Evolutionary conservation across 2,329 filamentous ascomycete genomes (phyloP).

Genomic region (Colletotrichum sp.): DNA sequence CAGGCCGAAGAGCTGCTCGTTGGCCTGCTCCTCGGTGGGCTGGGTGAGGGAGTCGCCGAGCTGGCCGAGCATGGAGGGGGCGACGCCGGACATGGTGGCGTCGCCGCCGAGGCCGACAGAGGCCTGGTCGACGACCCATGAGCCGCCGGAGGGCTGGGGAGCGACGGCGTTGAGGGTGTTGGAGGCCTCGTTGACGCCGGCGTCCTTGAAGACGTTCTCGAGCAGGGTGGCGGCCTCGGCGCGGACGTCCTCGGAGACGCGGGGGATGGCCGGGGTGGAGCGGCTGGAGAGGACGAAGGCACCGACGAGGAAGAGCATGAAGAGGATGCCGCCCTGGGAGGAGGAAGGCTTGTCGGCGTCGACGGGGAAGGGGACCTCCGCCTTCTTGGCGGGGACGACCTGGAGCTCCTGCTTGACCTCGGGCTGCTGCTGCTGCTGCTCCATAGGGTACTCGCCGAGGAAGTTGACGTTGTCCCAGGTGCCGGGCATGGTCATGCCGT

Average conservation of each 20-base stretch:
- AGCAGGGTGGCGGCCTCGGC: slow-evolving; percentile 79
- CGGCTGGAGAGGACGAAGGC: slow-evolving; percentile 93
- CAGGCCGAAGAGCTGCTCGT: slow-evolving; percentile 86
- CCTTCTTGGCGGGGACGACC: slow-evolving; percentile 59
- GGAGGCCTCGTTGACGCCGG: slow-evolving; percentile 61
- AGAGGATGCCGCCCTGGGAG: slow-evolving; percentile 81
- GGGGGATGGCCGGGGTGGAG: slow-evolving; percentile 73
- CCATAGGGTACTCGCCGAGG: slow-evolving; percentile 72
- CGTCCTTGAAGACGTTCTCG: slow-evolving; percentile 82
- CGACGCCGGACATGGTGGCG: slow-evolving; percentile 52
- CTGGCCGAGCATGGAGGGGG: slow-evolving; percentile 67
- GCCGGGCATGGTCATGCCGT: slow-evolving; percentile 79
- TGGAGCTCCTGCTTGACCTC: slow-evolving; percentile 66
- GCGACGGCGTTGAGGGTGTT: slow-evolving; percentile 50
- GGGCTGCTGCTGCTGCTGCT: slow-evolving; percentile 35
- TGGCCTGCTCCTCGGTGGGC: slow-evolving; percentile 83
- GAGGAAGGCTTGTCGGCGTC: slow-evolving; percentile 64
- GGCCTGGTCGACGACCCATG: slow-evolving; percentile 45
- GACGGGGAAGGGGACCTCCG: slow-evolving; percentile 47
- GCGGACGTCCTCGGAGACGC: slow-evolving; percentile 81
- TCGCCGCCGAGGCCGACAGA: slow-evolving; percentile 44
- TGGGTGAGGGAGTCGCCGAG: slow-evolving; percentile 72
- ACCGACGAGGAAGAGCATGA: slow-evolving; percentile 96
- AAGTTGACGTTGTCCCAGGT: slow-evolving; percentile 85
- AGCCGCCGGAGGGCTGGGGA: slow-evolving; percentile 57